Conservation (phyloP, 2,329 filamentous ascomycete species). For the Corynespora cassiicola region DNA sequence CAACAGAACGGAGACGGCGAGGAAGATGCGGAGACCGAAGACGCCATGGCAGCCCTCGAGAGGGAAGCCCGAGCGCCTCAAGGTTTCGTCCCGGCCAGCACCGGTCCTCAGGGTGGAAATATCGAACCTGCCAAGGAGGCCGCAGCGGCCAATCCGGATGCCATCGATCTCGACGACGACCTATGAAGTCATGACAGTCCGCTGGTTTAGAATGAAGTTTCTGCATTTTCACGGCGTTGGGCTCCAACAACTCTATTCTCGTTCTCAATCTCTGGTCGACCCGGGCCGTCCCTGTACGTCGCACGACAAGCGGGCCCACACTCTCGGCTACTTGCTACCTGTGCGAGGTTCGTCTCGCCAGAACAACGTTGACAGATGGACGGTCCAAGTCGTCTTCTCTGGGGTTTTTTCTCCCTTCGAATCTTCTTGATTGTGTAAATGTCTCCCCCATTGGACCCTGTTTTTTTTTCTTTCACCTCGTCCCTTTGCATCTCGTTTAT, state of each 20-base stretch:
- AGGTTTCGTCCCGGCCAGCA: constrained; percentile 89
- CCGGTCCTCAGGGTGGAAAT: constrained; percentile 71
- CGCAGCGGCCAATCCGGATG: constrained; percentile 77
- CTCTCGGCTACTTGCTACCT: too few relatives aligned
- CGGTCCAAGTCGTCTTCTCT: too few relatives aligned
- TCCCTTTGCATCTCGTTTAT: constrained; percentile 3
- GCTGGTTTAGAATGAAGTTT: constrained; percentile 3
- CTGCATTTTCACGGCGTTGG: constrained; percentile 30
- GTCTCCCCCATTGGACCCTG: constrained; percentile 7
- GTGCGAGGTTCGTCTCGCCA: too few relatives aligned
- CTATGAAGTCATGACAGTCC: constrained; percentile 36
- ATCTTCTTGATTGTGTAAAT: constrained; percentile 18
- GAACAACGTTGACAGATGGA: too few relatives aligned
- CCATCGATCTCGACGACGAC: constrained; percentile 76
- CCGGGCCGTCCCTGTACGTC: too few relatives aligned
- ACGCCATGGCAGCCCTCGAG: constrained; percentile 90
- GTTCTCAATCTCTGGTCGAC: too few relatives aligned
- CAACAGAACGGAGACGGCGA: constrained; percentile 64
- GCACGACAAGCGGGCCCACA: too few relatives aligned
- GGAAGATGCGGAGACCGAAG: constrained; percentile 61
- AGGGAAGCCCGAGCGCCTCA: constrained; percentile 85
- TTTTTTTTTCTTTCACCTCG: constrained; percentile 13
- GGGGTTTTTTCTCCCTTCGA: too few relatives aligned
- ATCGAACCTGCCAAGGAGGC: constrained; percentile 49
- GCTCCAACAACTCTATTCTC: constrained; percentile 9